phyloP scores from a whole-genome alignment of 1,284 basidiomycete species.

The Boletus sp. region DNA sequence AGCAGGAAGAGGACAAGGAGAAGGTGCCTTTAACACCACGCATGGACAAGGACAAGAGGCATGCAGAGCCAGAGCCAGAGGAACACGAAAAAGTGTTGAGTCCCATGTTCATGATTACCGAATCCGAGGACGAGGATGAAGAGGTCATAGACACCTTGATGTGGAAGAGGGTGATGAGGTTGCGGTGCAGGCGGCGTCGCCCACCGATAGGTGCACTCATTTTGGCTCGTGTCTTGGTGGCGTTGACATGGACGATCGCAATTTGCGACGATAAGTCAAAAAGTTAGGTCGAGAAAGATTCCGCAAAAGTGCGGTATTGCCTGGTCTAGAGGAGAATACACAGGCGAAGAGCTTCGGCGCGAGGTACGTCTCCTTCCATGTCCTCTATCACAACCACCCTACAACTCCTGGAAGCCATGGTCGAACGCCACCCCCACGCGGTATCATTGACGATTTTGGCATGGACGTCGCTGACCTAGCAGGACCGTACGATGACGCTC shows the following conservation, averaged over 20 bases:
- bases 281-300: conserved; percentile 87
- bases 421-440: conserved; percentile 56
- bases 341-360: conserved; percentile 53
- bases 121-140: conserved; percentile 65
- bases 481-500: conserved; percentile 18
- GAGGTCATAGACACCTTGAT: conserved; percentile 39
- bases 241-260: neutral
- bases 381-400: neutral
- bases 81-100: conserved; percentile 70
- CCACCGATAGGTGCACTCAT: conserved; percentile 58
- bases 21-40: conserved; percentile 58
- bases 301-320: conserved; percentile 78
- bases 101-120: conserved; percentile 66
- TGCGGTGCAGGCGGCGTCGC: conserved; percentile 44
- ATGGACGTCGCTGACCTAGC: conserved; percentile 39
- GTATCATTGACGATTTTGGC: conserved; percentile 59
- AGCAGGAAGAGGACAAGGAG: conserved; percentile 29
- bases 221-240: conserved; percentile 3
- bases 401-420: conserved; percentile 57
- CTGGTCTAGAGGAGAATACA: conserved; percentile 85
- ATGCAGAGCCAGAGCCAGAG: conserved; percentile 68
- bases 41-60: conserved; percentile 75
- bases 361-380: conserved; percentile 30
- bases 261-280: conserved; percentile 54
- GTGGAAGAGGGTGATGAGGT: conserved; percentile 41